A percentile compares a stretch with the other conserved stretches of the same genome.
Conservation (phyloP, 495 filamentous ascomycete species). For the Podospora fimiseda region DNA sequence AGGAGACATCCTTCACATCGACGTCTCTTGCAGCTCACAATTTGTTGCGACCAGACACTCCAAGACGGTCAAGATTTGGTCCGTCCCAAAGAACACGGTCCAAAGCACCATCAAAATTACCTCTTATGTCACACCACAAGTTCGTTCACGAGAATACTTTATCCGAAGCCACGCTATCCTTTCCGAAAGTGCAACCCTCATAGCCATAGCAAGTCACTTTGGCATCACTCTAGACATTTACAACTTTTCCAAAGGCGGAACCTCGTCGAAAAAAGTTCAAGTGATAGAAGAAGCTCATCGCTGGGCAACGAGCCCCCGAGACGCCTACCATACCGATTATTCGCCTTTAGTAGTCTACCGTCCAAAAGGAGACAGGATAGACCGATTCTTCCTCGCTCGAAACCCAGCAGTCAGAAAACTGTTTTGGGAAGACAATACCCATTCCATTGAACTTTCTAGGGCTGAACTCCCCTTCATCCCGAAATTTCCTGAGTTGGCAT, state of each 20-base stretch:
- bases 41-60: slow-evolving; percentile 22
- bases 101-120: slow-evolving; percentile 24
- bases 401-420: slow-evolving; percentile 19
- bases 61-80: slow-evolving; percentile 26
- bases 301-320: slow-evolving; percentile 21
- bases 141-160: slow-evolving; percentile 27
- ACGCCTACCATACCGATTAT: slow-evolving; percentile 19
- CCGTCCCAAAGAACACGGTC: slow-evolving; percentile 16
- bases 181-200: slow-evolving; percentile 20
- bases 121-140: slow-evolving; percentile 21
- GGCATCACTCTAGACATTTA: slow-evolving; percentile 25
- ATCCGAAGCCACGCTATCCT: slow-evolving; percentile 26
- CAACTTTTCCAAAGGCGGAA: slow-evolving; percentile 23
- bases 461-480: slow-evolving; percentile 23
- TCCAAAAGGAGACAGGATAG: slow-evolving; percentile 22
- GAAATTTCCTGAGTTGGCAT: slow-evolving; percentile 27
- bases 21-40: slow-evolving; percentile 12
- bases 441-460: slow-evolving; percentile 19
- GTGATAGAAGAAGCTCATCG: slow-evolving; percentile 27
- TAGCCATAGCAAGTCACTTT: slow-evolving; percentile 26
- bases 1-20: slow-evolving; percentile 22
- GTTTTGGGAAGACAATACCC: slow-evolving; percentile 21
- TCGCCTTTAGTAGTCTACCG: slow-evolving; percentile 24
- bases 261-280: slow-evolving; percentile 21
- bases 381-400: slow-evolving; percentile 21